Evolutionary conservation across 768 basidiomycete genomes (phyloP), one percentile per base, ranked within the genome.

Genomic region (Pleurotus cornucopiae): DNA sequence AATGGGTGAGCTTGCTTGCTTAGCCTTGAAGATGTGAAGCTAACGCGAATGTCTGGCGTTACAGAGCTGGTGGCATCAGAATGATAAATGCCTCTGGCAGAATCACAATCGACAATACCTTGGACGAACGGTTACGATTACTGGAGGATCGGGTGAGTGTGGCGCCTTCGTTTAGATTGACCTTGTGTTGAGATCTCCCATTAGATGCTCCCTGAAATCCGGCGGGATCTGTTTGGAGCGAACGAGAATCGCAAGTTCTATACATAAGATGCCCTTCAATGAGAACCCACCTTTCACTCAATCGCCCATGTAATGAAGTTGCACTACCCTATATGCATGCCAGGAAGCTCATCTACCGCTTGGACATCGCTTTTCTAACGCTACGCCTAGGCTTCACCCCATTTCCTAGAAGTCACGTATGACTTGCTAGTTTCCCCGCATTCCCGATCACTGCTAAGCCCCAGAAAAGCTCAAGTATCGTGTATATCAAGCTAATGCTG

Each of bases 131-230:
- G 46, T 71, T 99, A 65, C 80, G 86, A 61, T 70, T 98, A 61
- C 74, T 99, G 40, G 94, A 98, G 72, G 92, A 97, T 66, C 81
- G 89, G 73, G 94, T 92, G 60, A 60, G 85, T 9, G 7, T 71
- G 7, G 12, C 57, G 20, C 23, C 6, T 49, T 46, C 6, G 4
- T 23, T 12, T 26, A 9, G 12, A 18, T 26, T 55, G 9, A 5
- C 6, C 18, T 21, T 39, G 23, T 6, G 25, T 34, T 39, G 26
- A 7, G 13, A 11, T 40, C 13, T n/a, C 46, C 43, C 11, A 18
- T 30, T 20, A 96, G 92, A 98, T 98, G 96, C 77, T 98, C 21
- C 96, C 96, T 1, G 94, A 97, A 73, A 92, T 98, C 62, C 78
- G 96, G 62, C 79, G 78, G 60, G 89, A 94, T 63, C 77, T 98